These are phyloP conservation scores for Diaporthe capsici DNA, from an alignment of 2,329 filamentous ascomycete genomes.

Conservation along the genomic window DNA sequence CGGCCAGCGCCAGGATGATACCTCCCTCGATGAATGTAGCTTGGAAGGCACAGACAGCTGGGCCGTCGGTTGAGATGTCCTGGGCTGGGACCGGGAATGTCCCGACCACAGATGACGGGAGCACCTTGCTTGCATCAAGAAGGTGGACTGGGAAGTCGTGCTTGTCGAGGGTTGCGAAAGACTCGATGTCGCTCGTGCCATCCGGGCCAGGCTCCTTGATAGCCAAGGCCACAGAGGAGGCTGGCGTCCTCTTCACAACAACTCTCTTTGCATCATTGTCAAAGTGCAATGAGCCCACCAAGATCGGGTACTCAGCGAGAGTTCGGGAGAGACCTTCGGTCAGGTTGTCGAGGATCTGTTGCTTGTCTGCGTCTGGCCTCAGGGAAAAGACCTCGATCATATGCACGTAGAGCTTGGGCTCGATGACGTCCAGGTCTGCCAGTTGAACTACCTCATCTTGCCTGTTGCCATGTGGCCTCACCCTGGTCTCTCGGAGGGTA, in stretches of 20 bases:
- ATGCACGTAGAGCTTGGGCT: constrained; percentile 35
- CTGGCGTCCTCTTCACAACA: background rate
- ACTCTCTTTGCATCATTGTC: constrained; percentile 34
- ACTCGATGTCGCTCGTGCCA: constrained; percentile 15
- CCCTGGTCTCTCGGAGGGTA: background rate
- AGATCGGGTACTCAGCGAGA: constrained; percentile 31
- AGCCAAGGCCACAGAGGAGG: constrained; percentile 24
- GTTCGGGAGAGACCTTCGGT: constrained; percentile 25
- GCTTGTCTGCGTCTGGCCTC: constrained; percentile 5
- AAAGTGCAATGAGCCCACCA: constrained; percentile 31
- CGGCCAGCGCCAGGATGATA: constrained; percentile 47
- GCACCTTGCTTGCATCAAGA: constrained; percentile 32
- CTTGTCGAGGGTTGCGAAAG: constrained; percentile 26
- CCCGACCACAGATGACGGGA: constrained; percentile 21
- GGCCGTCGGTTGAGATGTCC: constrained; percentile 22
- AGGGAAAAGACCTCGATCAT: constrained; percentile 37
- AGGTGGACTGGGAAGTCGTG: constrained; percentile 38
- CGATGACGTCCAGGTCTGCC: constrained; percentile 28
- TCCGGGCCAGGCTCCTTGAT: constrained; percentile 27
- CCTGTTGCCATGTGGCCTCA: constrained; percentile 15
- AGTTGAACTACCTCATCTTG: constrained; percentile 30
- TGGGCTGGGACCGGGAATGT: constrained; percentile 23
- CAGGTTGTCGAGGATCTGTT: constrained; percentile 12
- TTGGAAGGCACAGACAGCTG: constrained; percentile 43
- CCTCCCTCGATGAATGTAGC: constrained; percentile 49